These are phyloP conservation scores for Hypoxylon sp. DNA, from an alignment of 2,329 filamentous ascomycete species.

Conservation along the genomic window DNA sequence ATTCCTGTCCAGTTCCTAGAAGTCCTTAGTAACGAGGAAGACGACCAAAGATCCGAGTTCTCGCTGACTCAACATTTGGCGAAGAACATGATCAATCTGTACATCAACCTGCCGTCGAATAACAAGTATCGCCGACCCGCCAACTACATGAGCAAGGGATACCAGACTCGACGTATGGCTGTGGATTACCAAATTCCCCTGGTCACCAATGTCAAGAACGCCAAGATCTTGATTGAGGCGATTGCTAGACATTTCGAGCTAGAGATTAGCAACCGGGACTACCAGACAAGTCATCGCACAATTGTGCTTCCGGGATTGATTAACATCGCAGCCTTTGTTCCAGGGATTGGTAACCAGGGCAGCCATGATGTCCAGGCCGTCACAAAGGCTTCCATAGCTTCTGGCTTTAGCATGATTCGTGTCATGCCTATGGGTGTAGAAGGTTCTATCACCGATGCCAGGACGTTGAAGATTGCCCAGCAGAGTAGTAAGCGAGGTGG, in stretches of 20 bases:
- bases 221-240: constrained; percentile 95
- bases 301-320: constrained; percentile 79
- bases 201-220: constrained; percentile 99
- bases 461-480: constrained; percentile 77
- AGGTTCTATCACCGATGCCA: constrained; percentile 77
- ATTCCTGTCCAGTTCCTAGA: constrained; percentile 95
- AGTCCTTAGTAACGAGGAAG: constrained; percentile 79
- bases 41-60: constrained; percentile 93
- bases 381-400: constrained; percentile 77
- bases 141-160: constrained; percentile 98
- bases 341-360: constrained; percentile 72
- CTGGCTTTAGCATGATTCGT: constrained; percentile 84
- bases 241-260: constrained; percentile 90
- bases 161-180: constrained; percentile 96
- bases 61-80: constrained; percentile 96
- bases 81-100: constrained; percentile 97
- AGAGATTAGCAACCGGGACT: constrained; percentile 85
- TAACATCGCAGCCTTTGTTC: constrained; percentile 84
- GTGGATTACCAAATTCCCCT: constrained; percentile 97
- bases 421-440: constrained; percentile 81
- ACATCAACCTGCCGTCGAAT: constrained; percentile 99
- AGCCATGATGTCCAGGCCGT: constrained; percentile 77
- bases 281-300: constrained; percentile 87
- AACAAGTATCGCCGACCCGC: constrained; percentile 97
- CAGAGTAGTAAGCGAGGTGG: constrained; percentile 74